Conservation (phyloP, 495 filamentous ascomycete genomes). For the Pyrenula massariospora region DNA sequence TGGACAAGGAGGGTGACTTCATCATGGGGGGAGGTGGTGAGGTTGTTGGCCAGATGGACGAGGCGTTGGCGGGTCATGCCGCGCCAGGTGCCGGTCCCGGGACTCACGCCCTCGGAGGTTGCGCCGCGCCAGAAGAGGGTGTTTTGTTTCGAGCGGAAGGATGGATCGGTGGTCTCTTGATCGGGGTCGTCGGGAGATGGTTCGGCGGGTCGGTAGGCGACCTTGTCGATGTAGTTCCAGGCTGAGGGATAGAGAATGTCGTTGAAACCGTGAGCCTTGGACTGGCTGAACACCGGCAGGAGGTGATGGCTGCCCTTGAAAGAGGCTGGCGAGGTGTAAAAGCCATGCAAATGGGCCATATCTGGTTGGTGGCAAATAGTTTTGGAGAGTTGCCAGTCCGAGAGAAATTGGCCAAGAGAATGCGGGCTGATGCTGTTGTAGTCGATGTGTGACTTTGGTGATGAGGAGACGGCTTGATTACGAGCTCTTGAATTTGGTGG, state of each 20-base stretch:
- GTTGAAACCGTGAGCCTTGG: constrained; percentile 46
- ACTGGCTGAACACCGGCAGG: constrained; percentile 63
- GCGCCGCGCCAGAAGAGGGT: constrained; percentile 41
- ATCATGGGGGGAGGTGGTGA: constrained; percentile 22
- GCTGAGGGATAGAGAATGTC: constrained; percentile 36
- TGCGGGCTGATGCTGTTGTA: constrained; percentile 51
- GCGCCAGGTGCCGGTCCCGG: constrained; percentile 37
- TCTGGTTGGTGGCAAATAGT: constrained; percentile 75
- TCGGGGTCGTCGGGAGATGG: constrained; percentile 24
- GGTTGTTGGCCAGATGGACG: constrained; percentile 41
- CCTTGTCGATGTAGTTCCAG: constrained; percentile 39
- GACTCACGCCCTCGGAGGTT: constrained; percentile 44
- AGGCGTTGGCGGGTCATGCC: constrained; percentile 49
- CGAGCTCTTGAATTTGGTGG: constrained; percentile 45
- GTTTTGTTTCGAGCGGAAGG: constrained; percentile 29
- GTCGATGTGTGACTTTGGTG: constrained; percentile 41
- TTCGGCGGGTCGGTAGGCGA: constrained; percentile 24
- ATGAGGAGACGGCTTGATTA: constrained; percentile 27
- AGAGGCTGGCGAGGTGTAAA: constrained; percentile 53
- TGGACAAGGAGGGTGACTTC: constrained; percentile 28
- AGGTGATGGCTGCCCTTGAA: constrained; percentile 51
- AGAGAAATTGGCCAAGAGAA: constrained; percentile 52
- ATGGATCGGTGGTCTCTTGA: constrained; percentile 21
- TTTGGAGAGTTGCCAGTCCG: constrained; percentile 50
- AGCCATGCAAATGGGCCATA: constrained; percentile 58